A percentile compares a stretch with the other conserved stretches of the same genome.
Evolutionary conservation across 352 stramenopile species (phyloP).

Genomic region (Phytopythium aichiense): DNA sequence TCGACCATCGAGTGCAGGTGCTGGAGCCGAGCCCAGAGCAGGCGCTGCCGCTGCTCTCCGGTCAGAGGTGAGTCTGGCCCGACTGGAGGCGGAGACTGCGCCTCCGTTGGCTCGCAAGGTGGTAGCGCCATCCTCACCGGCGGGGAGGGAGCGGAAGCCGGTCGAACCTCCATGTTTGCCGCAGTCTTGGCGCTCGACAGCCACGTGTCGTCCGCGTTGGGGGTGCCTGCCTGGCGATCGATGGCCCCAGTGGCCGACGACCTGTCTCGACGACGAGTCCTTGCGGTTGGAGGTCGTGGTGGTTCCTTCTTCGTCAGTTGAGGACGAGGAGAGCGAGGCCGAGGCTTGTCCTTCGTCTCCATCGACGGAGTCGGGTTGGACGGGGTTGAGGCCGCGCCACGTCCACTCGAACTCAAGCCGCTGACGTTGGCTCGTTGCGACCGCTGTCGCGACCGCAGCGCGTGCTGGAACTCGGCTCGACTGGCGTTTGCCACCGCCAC

Average conservation of each 20-base stretch:
- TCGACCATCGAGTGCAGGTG: conserved; percentile 26
- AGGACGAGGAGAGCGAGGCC: neutral
- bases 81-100: conserved; percentile 2
- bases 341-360: neutral
- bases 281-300: too few species aligned
- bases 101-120: neutral
- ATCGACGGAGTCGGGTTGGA: neutral
- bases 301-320: neutral
- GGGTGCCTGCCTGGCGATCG: neutral
- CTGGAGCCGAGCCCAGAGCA: conserved; percentile 18
- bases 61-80: neutral
- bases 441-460: neutral
- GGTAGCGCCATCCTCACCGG: neutral
- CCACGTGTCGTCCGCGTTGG: neutral
- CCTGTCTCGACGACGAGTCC: neutral
- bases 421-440: neutral
- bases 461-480: neutral
- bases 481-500: conserved; percentile 32
- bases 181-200: neutral
- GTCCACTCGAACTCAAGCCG: neutral
- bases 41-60: neutral
- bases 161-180: neutral
- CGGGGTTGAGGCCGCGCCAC: neutral
- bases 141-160: neutral
- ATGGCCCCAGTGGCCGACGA: neutral